Evolutionary conservation across 2,329 filamentous ascomycete genomes (phyloP), one percentile per base, ranked within the genome.

Genomic region (Sphaerulina musiva): DNA sequence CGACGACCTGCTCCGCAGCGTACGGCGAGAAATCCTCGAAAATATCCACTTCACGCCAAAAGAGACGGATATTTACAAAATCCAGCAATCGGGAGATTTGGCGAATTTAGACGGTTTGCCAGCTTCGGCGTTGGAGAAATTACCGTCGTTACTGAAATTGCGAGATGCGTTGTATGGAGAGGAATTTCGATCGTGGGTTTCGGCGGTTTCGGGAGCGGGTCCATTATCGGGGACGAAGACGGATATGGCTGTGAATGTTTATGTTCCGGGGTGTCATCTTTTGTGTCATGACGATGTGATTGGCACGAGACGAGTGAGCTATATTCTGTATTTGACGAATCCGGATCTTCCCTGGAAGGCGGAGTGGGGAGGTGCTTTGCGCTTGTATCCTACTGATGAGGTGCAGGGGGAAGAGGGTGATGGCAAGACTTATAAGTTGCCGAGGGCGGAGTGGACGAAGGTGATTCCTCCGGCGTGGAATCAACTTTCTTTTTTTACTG

Each of bases 41-140:
- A 91, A 95, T 68, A 87, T 98, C 62, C 85, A 88, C 62, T 98
- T 98, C 75, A 96, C 93, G 10, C 91, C 91, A 64, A 98, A 98
- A 73, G 93, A 98, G 73, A 98, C 93, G 46, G 93, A 98, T 71
- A 98, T 98, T 65, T 98, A 98, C 81, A 95, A 95, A 74, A 97
- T 98, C 68, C 91, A 96, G 79, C 93, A 98, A 76, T 97, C 92
- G 4, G 93, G 93, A 61, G 93, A 98, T 70, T 80, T 98, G 34
- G 93, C 93, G 45, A 98, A 98, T 73, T 83, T 98, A 55, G 92
- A 96, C 72, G 93, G 93, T 23, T 81, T 98, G 42, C 89, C 95
- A 58, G 85, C 95, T 68, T 84, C 85, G 6, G 90, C 91, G 6
- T 80, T 97, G 51, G 80, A 86, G 58, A 90, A 89, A 68, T 77